These are phyloP conservation scores for Neopestalotiopsis sp. DNA, from an alignment of 2,329 filamentous ascomycete genomes.

Conservation along the genomic window DNA sequence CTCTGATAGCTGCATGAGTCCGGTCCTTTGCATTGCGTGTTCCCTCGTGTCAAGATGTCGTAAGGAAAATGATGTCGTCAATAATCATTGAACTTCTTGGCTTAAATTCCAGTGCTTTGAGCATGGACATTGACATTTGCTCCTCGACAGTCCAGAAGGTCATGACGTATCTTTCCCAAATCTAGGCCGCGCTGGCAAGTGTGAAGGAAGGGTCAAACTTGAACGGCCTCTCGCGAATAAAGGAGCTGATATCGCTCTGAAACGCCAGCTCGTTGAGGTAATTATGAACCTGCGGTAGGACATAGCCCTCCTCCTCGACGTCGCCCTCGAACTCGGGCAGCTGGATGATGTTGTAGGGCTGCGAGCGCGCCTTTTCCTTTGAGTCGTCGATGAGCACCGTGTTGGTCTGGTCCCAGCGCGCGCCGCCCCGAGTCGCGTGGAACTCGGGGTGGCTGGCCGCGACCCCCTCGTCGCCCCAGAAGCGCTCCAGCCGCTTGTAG, in stretches of 20 bases:
- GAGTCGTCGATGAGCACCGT: slow-evolving; percentile 92
- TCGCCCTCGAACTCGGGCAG: slow-evolving; percentile 76
- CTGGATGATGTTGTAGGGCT: slow-evolving; percentile 82
- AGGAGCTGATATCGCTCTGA: slow-evolving; percentile 67
- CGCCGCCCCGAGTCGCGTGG: slow-evolving; percentile 37
- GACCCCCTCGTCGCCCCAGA: slow-evolving; percentile 67
- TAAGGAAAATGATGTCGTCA: no score
- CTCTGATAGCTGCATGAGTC: no score
- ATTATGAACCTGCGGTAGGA: slow-evolving; percentile 65
- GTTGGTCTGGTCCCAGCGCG: slow-evolving; percentile 78
- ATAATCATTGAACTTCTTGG: no score
- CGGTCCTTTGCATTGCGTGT: no score
- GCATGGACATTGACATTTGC: no score
- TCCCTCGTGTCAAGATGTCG: no score
- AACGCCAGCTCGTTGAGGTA: slow-evolving; percentile 61
- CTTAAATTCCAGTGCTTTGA: no score
- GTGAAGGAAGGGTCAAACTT: slow-evolving; percentile 35
- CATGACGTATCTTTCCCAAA: no score
- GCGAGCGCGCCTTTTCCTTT: slow-evolving; percentile 75
- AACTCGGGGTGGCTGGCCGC: slow-evolving; percentile 47
- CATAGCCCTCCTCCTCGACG: slow-evolving; percentile 41
- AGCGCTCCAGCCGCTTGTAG: slow-evolving; percentile 79
- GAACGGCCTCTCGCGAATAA: slow-evolving; percentile 59
- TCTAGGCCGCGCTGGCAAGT: slow-evolving; percentile 6
- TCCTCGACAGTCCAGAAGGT: no score